phyloP scores from a whole-genome alignment of 352 stramenopile species.

The Elongisporangium senticosum region DNA sequence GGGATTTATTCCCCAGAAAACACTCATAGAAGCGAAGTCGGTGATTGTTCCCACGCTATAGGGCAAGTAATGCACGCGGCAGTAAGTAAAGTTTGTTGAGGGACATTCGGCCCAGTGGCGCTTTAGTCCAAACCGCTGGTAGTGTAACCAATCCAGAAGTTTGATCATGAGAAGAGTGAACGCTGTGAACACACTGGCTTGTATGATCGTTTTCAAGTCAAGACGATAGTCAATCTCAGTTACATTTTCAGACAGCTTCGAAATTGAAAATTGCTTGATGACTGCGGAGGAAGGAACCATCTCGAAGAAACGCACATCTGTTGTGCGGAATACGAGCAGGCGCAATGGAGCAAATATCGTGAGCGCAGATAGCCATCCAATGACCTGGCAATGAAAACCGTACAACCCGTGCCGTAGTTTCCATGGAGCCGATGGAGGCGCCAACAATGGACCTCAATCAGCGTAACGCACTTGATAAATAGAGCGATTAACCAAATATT shows the following conservation, averaged over 20 bases:
- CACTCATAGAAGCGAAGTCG: neutral
- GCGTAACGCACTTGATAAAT: slow-evolving; percentile 11
- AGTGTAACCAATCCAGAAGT: too few relatives aligned
- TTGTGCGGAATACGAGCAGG: neutral
- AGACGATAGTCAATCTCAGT: neutral
- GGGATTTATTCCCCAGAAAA: too few relatives aligned
- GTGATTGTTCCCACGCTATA: neutral
- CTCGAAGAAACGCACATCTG: neutral
- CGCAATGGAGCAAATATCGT: neutral
- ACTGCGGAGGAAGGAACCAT: neutral
- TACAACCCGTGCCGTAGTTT: neutral
- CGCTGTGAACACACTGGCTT: too few relatives aligned
- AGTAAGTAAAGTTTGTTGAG: neutral
- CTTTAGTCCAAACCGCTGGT: too few relatives aligned
- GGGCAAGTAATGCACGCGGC: neutral
- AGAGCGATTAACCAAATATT: slow-evolving; percentile 36
- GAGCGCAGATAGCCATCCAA: neutral
- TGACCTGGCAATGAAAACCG: neutral
- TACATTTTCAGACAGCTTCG: neutral
- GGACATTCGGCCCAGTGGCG: too few relatives aligned
- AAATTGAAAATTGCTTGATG: neutral
- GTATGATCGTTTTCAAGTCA: neutral
- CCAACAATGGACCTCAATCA: neutral
- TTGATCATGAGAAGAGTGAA: too few relatives aligned
- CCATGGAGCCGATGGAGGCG: neutral